Base-by-base conservation (phyloP, 2,329 filamentous ascomycete species). In the Cordyceps javanica region DNA sequence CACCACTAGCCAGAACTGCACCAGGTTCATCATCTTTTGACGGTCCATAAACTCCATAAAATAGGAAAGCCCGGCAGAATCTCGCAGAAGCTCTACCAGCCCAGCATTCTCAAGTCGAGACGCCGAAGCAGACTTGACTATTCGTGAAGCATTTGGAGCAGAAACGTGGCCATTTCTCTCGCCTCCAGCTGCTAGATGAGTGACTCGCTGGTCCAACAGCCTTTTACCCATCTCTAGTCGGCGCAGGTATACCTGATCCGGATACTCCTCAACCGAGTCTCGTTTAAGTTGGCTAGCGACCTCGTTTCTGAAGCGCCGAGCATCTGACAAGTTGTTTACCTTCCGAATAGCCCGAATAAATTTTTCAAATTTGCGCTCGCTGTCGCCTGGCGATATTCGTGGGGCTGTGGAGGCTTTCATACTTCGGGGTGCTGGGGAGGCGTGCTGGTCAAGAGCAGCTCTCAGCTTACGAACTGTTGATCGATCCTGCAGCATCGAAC, bases 21-120 rank as follows among this genome's bases (percentile, higher is more conserved):
- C 92, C 48, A 97, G 76, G 14, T 89, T 82, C 87, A 97, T 93
- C 26, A 93, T 78, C 16, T 82, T 81, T 68, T 92, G 89, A 42
- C 94, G 86, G 69, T 99, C 94, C 94, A 99, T 99, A 67, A 91
- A 97, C 69, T 99, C 94, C 94, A 99, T 99, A 74, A 99, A 97
- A 69, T 96, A 99, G 2, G 94, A 97, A 9, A 99, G 78, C 0
- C 91, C 93, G 1, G 93, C 89, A 2, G 94, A 84, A 70, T 95
- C 91, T 63, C 92, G 88, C 59, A 99, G 79, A n/a, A 99, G 80
- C 62, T 97, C 91, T 13, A 87, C 83, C 2, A 97, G 77, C 1
- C 89, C 86, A 8, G 88, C 87, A 64, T 89, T 88, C 62, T 91
- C 87, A 39, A 92, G 76, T 45, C 80, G 82, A 2, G 88, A 88